Evolutionary conservation across 2,329 filamentous ascomycete species (phyloP), one percentile per base, ranked within the genome.

Genomic region (Penicillium sp.): DNA sequence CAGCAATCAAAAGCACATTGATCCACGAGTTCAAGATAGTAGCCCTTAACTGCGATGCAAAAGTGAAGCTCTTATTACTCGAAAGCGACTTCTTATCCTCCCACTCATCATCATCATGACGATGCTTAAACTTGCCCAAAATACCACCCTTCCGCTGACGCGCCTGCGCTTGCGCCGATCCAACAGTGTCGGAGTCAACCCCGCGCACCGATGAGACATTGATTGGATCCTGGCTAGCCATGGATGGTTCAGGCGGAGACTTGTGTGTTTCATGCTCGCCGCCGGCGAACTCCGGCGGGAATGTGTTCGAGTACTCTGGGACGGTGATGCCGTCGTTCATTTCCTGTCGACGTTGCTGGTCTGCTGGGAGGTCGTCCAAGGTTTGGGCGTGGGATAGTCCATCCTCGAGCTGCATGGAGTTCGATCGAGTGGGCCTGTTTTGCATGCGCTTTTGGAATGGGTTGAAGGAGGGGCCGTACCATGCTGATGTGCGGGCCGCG

Each of bases 11-110:
- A 27, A 97, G 78, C 25, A 96, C 70, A 70, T 97, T 97, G 77
- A 96, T 89, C 86, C 90, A 96, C 0, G 90, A 94, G 67, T 85
- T 88, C 64, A 96, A 84, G 4, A 96, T 67, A 0, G 91, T 92
- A 19, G 89, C 86, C 65, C 86, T 85, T 33, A 79, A 51, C 64
- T 79, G 77, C 43, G 72, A 71, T 17, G 66, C 69, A 31, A 72
- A 58, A 1, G 77, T 78, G 55, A 76, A 79, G 27, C 64, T 69
- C 23, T 71, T 72, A 38, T 31, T 15, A 12, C 67, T 71, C 6
- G 67, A 63, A 12, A 60, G 52, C 13, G 59, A 58, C 51, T 65
- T 63, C 13, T 38, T 46, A 13, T 59, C 57, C 46, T 61, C 60
- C 21, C 50, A 54, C 27, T 59, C 61, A 33, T 61, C 50, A 27